These are phyloP conservation scores for Rosa lucieae DNA, from an alignment of 306 rosid genomes.

Conservation along the genomic window DNA sequence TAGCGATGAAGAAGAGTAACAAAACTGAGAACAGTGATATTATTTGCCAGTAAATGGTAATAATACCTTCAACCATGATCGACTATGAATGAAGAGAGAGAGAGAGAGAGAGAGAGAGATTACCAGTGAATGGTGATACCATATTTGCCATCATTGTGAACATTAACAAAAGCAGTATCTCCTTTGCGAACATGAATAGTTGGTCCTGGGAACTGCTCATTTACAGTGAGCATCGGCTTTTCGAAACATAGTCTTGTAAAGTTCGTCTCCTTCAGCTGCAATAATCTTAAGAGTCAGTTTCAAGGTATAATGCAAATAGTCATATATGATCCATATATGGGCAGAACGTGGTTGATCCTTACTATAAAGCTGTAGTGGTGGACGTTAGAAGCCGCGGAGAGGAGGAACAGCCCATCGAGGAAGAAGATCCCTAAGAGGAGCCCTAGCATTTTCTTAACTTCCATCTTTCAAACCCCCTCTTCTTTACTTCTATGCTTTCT, in stretches of 20 bases:
- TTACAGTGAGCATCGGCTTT: constrained; percentile 23
- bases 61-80: too few species aligned
- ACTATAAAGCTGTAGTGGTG: constrained; percentile 10
- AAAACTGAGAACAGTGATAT: background rate
- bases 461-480: background rate
- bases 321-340: background rate
- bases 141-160: constrained; percentile 24
- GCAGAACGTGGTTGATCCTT: background rate
- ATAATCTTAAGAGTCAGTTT: background rate
- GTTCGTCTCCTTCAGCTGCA: constrained; percentile 25
- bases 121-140: constrained; percentile 44
- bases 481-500: background rate
- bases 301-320: background rate
- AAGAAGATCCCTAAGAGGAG: background rate
- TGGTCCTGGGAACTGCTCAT: constrained; percentile 36
- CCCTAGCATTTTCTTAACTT: background rate
- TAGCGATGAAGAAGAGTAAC: background rate
- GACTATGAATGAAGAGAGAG: background rate
- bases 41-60: too few species aligned
- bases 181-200: constrained; percentile 32
- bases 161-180: constrained; percentile 30
- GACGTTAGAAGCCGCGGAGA: background rate
- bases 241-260: constrained; percentile 18
- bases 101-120: background rate
- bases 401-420: background rate